phyloP scores from a whole-genome alignment of 176 grass and related monocot genomes.

The Cenchrus fungigraminus region DNA sequence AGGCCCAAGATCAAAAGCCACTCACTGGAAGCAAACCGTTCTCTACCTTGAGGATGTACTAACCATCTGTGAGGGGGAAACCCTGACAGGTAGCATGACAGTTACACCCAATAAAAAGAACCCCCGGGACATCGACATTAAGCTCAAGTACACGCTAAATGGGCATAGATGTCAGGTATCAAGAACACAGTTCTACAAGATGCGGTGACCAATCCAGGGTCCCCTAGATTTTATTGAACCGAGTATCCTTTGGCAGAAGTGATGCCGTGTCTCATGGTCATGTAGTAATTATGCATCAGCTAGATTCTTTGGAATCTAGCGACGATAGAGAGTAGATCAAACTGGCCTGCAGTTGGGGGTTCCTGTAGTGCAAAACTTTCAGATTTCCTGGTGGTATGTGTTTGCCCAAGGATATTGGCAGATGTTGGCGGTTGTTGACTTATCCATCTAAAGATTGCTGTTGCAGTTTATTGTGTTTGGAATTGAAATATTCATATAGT shows the following conservation, averaged over 20 bases:
- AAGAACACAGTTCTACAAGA: constrained; percentile 92
- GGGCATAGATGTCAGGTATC: constrained; percentile 65
- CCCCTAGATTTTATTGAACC: constrained; percentile 18
- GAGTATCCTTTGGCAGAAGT: constrained; percentile 18
- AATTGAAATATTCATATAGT: not conserved
- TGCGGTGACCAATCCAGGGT: constrained; percentile 60
- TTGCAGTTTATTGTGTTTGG: constrained; percentile 23
- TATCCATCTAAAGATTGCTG: constrained; percentile 28
- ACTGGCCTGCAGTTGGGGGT: constrained; percentile 6
- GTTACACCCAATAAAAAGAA: constrained; percentile 85
- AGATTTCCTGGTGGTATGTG: constrained; percentile 10
- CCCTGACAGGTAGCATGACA: constrained; percentile 71
- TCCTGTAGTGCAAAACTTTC: constrained; percentile 18
- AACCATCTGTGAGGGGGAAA: constrained; percentile 82
- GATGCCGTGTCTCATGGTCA: not conserved
- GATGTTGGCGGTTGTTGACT: constrained; percentile 9
- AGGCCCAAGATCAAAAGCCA: constrained; percentile 92
- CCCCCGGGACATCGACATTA: constrained; percentile 88
- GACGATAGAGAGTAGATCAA: constrained; percentile 38
- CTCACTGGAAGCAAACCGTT: constrained; percentile 99
- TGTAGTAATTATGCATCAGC: not conserved
- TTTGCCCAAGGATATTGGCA: not conserved
- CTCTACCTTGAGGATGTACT: constrained; percentile 91
- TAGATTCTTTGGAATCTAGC: constrained; percentile 31
- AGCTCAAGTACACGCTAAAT: constrained; percentile 76